A percentile compares a stretch with the other conserved stretches of the same genome.
Conservation (phyloP, 2,329 filamentous ascomycete genomes). For the Fusarium buxicola region DNA sequence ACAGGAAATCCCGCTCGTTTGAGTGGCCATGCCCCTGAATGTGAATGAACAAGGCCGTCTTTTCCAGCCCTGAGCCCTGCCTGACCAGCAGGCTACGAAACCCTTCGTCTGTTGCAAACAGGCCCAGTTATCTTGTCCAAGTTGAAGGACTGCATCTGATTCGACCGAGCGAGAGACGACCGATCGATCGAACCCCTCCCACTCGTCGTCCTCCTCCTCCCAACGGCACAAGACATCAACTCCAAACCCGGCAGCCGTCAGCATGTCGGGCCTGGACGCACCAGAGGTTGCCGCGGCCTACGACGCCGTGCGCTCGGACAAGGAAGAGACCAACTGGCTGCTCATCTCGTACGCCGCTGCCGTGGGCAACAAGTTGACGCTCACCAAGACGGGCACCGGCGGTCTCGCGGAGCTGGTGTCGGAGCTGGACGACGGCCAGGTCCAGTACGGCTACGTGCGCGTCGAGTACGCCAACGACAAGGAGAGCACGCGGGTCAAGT, state of each 20-base stretch:
- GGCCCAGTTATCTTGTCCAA: conserved; percentile 30
- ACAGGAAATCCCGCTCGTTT: not conserved
- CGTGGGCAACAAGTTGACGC: conserved; percentile 66
- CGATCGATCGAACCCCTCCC: conserved; percentile 13
- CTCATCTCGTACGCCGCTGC: conserved; percentile 70
- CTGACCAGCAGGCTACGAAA: conserved; percentile 30
- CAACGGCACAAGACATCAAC: not conserved
- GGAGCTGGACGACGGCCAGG: conserved; percentile 68
- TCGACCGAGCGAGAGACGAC: conserved; percentile 20
- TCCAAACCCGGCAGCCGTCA: not conserved
- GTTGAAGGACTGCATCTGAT: conserved; percentile 17
- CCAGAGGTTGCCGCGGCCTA: conserved; percentile 73
- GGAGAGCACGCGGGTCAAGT: conserved; percentile 76
- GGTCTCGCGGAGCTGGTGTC: conserved; percentile 69
- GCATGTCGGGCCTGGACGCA: conserved; percentile 67
- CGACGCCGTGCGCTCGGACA: conserved; percentile 75
- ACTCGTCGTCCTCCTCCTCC: not conserved
- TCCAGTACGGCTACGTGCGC: conserved; percentile 74
- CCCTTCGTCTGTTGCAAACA: conserved; percentile 17
- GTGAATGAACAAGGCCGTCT: conserved; percentile 4
- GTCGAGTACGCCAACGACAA: conserved; percentile 78
- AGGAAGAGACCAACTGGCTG: conserved; percentile 74
- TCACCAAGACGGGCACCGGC: conserved; percentile 69
- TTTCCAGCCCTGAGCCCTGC: conserved; percentile 13
- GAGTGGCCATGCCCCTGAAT: conserved; percentile 10